Conservation (phyloP, 2,329 filamentous ascomycete species). For the Graphium sp. region DNA sequence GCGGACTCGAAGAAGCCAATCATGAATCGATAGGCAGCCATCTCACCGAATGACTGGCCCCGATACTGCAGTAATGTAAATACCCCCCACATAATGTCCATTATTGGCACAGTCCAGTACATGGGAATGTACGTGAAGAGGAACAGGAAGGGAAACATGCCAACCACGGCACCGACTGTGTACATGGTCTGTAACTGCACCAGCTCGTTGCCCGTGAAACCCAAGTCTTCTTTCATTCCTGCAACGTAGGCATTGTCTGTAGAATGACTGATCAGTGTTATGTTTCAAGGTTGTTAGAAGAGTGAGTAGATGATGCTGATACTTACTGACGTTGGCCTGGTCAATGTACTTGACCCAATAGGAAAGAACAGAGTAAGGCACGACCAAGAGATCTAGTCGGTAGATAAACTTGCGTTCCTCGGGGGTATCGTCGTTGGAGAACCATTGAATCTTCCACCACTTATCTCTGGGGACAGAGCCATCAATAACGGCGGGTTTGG, state of each 20-base stretch:
- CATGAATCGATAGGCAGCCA: slow-evolving; percentile 34
- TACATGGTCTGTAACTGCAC: slow-evolving; percentile 37
- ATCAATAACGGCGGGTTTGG: too few species aligned
- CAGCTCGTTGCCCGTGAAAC: slow-evolving; percentile 32
- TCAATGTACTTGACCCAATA: slow-evolving; percentile 13
- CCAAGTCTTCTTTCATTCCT: slow-evolving; percentile 32
- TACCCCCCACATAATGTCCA: slow-evolving; percentile 36
- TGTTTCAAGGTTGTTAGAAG: background rate
- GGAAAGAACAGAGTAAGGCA: slow-evolving; percentile 10
- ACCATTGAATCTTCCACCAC: slow-evolving; percentile 20
- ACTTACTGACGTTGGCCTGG: slow-evolving; percentile 10
- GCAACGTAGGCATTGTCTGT: slow-evolving; percentile 32
- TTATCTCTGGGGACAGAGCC: too few species aligned
- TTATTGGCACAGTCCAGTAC: slow-evolving; percentile 29
- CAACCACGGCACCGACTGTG: slow-evolving; percentile 25
- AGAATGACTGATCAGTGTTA: background rate
- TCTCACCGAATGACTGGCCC: slow-evolving; percentile 26
- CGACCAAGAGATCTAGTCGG: slow-evolving; percentile 37
- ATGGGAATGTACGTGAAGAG: slow-evolving; percentile 28
- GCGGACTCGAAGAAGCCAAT: slow-evolving; percentile 33
- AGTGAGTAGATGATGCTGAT: background rate
- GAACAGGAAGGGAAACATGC: slow-evolving; percentile 33
- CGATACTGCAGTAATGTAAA: slow-evolving; percentile 39
- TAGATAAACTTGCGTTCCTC: slow-evolving; percentile 21
- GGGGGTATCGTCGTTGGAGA: slow-evolving; percentile 24